Base-by-base conservation (phyloP, 2,329 filamentous ascomycete species). In the Ciborinia camelliae region DNA sequence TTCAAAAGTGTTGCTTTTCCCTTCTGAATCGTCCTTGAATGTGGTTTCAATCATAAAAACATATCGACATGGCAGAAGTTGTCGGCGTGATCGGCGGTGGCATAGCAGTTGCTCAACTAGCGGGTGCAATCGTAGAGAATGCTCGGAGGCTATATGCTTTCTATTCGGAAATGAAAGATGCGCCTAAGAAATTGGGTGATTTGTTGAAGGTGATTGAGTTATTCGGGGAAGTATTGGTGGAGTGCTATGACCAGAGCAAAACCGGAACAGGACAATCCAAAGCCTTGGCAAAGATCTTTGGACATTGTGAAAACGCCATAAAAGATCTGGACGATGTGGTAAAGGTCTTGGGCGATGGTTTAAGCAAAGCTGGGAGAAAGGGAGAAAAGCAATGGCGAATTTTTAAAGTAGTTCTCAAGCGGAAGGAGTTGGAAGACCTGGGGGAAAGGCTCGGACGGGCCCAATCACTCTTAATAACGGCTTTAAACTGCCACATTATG, bases 51-150 rank as follows among this genome's bases (percentile, higher is more conserved):
- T 9, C 18, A 14, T 1, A 52, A 32, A 35, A 52, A 9, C 50
- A n/a, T 37, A 53, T 37, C 30, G 6, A 10, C 0, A 59, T 47
- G 41, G 28, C 12, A 30, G 41, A 47, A 47, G 15, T 45, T 20
- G 18, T 59, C 18, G 41, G 54, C 10, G 41, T 43, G 15, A 15
- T 58, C 14, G 54, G 18, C 3, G 32, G 54, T 15, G 54, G 54
- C 1, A 58, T 58, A 23, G 39, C 39, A 14, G 54, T 58, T n/a
- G 54, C 54, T n/a, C 54, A 58, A 43, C 26, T 55, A 15, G 52
- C 35, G 32, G 35, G 52, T 37, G 32, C 10, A 39, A 18, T 39
- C 10, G 52, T 55, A 15, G n/a, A 14, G n/a, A 55, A 12, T 9
- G 41, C 35, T 14, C 32, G 37, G 35, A 20, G 41, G n/a, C 26